Conservation (phyloP, 1,139 yeast species). For the Saccharomyces hybrid region DNA sequence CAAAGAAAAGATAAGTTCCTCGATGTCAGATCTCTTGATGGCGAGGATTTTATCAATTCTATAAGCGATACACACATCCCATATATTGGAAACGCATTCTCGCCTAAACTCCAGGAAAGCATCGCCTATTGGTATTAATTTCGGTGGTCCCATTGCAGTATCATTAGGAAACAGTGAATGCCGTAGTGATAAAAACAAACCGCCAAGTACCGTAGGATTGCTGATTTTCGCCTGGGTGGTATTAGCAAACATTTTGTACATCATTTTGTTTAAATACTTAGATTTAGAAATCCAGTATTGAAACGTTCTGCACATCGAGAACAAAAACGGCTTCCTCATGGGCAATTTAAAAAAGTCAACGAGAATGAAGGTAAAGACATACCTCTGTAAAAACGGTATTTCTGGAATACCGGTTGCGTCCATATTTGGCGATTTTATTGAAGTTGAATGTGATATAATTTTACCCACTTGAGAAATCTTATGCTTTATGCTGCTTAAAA, state of each 20-base stretch:
- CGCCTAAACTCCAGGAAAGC: slow-evolving; percentile 17
- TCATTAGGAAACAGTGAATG: slow-evolving; percentile 27
- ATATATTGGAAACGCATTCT: slow-evolving; percentile 14
- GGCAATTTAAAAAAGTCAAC: slow-evolving; percentile 16
- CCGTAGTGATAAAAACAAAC: slow-evolving; percentile 8
- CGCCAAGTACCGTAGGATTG: not conserved
- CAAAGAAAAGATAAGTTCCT: slow-evolving; percentile 13
- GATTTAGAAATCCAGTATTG: slow-evolving; percentile 13
- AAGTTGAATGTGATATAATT: not conserved
- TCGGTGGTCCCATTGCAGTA: slow-evolving; percentile 22
- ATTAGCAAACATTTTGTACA: slow-evolving; percentile 5
- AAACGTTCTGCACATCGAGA: slow-evolving; percentile 13
- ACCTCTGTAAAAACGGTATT: slow-evolving; percentile 8
- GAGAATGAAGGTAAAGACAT: slow-evolving; percentile 19
- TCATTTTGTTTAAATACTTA: slow-evolving; percentile 8
- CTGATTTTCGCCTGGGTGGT: not conserved
- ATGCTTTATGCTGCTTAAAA: not conserved
- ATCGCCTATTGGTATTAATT: slow-evolving; percentile 18
- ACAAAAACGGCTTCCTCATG: slow-evolving; percentile 22
- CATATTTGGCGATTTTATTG: not conserved
- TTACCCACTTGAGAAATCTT: not conserved
- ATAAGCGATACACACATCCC: slow-evolving; percentile 9
- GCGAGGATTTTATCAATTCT: slow-evolving; percentile 13
- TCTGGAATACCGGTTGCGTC: not conserved
- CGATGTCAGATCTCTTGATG: slow-evolving; percentile 13